Base-by-base conservation (phyloP, 192 early-diverging fungal genomes). In the Linnemannia elongata region DNA sequence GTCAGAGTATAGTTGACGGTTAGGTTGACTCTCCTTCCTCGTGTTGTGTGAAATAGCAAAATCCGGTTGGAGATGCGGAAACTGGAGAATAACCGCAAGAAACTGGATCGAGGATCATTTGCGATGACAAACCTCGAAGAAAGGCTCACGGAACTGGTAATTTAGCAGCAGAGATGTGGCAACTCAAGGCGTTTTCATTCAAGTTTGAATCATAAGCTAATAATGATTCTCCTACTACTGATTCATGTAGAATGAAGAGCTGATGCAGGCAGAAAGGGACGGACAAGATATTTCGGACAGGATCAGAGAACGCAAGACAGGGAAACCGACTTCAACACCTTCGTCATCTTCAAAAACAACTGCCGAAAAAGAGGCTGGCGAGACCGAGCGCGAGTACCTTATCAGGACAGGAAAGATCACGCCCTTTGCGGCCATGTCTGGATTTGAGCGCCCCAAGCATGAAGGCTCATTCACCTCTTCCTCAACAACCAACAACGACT, bases 381-480 rank as follows among this genome's bases (percentile, higher is more conserved):
- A 95, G 72, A 90, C 93, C 18, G 89, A 91, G 54, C 79, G 93
- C 45, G 95, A 96, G 15, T 89, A 91, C 60, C 83, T 96, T n/a
- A 94, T 95, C 81, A 83, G 92, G 24, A 93, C 90, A 47, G 94
- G 91, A 63, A 95, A 93, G 82, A 93, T 94, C 55, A 96, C 91
- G 41, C 95, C 92, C 24, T 94, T 93, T 89, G 88, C 92, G n/a
- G 79, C 82, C 36, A 75, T 88, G 36, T 87, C 88, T 17, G 89
- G 84, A 6, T 45, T 90, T 8, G 85, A 88, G 70, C 81, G 84
- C 27, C 72, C 89, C 27, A 74, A 75, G 20, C 73, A 68, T 22
- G 68, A 41, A 8, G 36, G 30, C 18, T 27, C 69, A 24, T 69
- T 71, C 68, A 75, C 78, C 3, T 49, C 77, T 27, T 54, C 47